Evolutionary conservation across 139 green algal genomes (phyloP).

Genomic region (Astrephomene gubernaculifera): DNA sequence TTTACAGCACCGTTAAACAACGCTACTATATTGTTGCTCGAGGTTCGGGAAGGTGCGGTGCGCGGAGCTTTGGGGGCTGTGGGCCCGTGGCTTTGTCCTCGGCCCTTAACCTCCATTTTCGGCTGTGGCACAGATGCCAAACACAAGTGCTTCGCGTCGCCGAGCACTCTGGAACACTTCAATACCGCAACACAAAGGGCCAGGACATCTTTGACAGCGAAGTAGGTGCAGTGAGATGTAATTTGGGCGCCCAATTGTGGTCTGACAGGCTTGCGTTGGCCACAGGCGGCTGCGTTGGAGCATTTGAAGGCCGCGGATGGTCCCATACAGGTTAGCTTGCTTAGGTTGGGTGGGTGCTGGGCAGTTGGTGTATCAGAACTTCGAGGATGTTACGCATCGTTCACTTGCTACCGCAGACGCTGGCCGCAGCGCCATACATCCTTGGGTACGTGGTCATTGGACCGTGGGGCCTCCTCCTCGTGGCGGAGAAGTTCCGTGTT

Average conservation of each 20-base stretch:
- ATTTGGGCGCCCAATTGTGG: neutral
- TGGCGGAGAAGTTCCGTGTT: conserved; percentile 81
- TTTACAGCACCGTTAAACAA: conserved; percentile 39
- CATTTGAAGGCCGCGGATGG: conserved; percentile 1
- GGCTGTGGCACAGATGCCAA: conserved; percentile 34
- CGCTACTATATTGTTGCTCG: conserved; percentile 49
- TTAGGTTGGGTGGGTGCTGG: neutral
- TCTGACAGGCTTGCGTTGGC: neutral
- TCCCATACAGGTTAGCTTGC: neutral
- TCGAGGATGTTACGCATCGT: too few relatives aligned
- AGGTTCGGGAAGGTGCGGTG: conserved; percentile 35
- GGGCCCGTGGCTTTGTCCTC: too few relatives aligned
- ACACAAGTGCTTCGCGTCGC: conserved; percentile 52
- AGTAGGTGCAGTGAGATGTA: conserved; percentile 45
- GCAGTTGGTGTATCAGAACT: neutral
- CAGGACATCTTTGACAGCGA: conserved; percentile 67
- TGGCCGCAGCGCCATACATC: conserved; percentile 75
- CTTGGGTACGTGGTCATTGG: conserved; percentile 89
- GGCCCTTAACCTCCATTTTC: too few relatives aligned
- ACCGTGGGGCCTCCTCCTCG: conserved; percentile 78
- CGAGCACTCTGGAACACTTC: conserved; percentile 47
- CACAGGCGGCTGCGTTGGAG: conserved; percentile 1
- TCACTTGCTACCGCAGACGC: conserved; percentile 47
- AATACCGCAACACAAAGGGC: conserved; percentile 48
- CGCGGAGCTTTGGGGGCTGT: too few relatives aligned